Evolutionary conservation across 2,329 filamentous ascomycete genomes (phyloP), one percentile per base, ranked within the genome.

Genomic region (Myriosclerotinia curreyana): DNA sequence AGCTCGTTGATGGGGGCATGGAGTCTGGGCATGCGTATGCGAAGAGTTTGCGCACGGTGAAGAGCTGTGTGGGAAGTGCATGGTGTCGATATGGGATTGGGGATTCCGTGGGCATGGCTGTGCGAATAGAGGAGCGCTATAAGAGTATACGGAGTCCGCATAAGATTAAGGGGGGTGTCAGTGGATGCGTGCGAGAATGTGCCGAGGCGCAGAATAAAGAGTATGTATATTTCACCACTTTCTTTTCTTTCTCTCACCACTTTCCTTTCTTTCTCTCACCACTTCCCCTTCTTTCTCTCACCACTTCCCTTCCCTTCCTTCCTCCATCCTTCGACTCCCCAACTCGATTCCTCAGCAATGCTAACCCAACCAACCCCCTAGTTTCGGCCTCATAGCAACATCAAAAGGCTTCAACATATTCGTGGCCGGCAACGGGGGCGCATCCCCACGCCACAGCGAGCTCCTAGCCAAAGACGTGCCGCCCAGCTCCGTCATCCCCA

Each of bases 331-430:
- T 5, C 28, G 28, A 58, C 53, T 2, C 25, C 12, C 11, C 22
- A 14, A 3, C 1, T n/a, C 12, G 22, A 31, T 5, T 31, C 40
- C 50, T 63, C 49, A 65, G 64, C 69, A 65, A 66, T 40, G 12
- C 62, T 63, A 20, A 56, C 6, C 22, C 5, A 15, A 4, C 9
- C 0, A 25, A 50, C 20, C 7, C 20, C 28, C 5, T 65, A 90
- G 87, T 73, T 96, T 96, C 70, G 92, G 92, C 28, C 85, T 96
- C 56, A 96, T 96, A 65, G 92, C 92, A 17, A 96, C 91, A 0
- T 92, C 96, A 67, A 96, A 95, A 72, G 92, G 92, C 38, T 96
- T 91, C 83, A 96, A 96, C 77, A 87, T 96, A 75, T 96, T 92
- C 71, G 91, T 96, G 1, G 92, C 84, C 42, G 92, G 92, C 55